Base-by-base conservation (phyloP, 2,329 filamentous ascomycete species). In the Scedosporium minutisporum region DNA sequence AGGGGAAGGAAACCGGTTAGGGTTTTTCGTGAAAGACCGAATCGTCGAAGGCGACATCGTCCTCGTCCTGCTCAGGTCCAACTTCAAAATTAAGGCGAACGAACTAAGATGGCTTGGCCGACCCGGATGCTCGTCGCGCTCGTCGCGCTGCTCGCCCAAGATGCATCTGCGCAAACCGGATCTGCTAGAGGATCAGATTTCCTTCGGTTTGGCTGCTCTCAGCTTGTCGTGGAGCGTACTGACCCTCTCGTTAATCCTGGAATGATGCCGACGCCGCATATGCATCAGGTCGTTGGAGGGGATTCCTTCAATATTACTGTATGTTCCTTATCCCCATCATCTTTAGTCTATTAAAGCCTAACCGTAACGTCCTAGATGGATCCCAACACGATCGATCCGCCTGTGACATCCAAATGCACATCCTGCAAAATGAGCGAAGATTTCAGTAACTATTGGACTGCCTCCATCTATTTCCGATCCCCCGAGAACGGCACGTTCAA, bases 401-500 rank as follows among this genome's bases (percentile, higher is more conserved):
- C 53, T 12, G 29, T 6, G 53, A 27, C 23, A 16, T 57, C 53
- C 23, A 27, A 4, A 3, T 57, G 53, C 23, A 57, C 53, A 2
- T 71, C 70, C n/a, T 75, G 73, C 67, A 70, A 71, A 23, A 72
- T 74, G 53, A 69, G 66, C 23, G 70, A 71, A 60, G 73, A 74
- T 64, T 63, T 68, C 64, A 68, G 64, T 48, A 73, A 74, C 65
- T 73, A 73, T 67, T 72, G 71, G 71, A 73, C 71, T 5, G 71
- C 71, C 10, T 68, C 69, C 41, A 53, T 75, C 62, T 73, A 72
- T 67, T 73, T 72, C 68, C 69, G 68, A 41, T 68, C 69, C 25
- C 66, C 67, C 33, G 53, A 57, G 23, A 60, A 87, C 73, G 70
- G 72, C 64, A 78, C 76, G 62, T 80, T 91, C 67, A 79, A 82